Base-by-base conservation (phyloP, 441 rosid species). In the Syzygium syzygioides region DNA sequence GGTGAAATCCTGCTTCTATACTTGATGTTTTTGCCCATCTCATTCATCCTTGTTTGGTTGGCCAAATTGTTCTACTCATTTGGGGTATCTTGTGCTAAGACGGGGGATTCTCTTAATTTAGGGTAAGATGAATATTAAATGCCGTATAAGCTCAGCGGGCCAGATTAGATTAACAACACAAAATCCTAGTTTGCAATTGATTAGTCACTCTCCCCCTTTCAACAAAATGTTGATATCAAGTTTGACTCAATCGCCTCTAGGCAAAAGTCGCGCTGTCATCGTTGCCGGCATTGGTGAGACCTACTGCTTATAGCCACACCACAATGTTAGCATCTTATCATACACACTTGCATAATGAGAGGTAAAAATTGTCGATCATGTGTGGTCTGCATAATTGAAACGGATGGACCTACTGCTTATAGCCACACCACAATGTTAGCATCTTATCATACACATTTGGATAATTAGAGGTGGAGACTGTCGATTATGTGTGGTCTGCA, bases 321-420 rank as follows among this genome's bases (percentile, higher is more conserved):
- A 20, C 8, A 37, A 68, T 20, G 12, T 20, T 45, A 37, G 14
- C 25, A 68, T 34, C 79, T 30, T 15, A 64, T 28, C 66, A 60
- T 62, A n/a, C 68, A 62, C 68, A 3, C 14, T n/a, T 0, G 68
- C 68, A 14, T 62, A 3, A n/a, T 62, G 1, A 0, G 0, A 14
- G 71, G 71, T 62, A 20, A 34, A n/a, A 62, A 9, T 28, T 23
- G 28, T 57, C 5, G 25, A 32, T 9, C 11, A 23, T 18, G 37
- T 32, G 48, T 19, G 45, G 23, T 66, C 20, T n/a, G 60, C 45
- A 66, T 17, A 41, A 66, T 32, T 4, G 79, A 66, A 64, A 34
- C 20, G 4, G 76, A 30, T 30, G 11, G 76, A 17, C 15, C 20
- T 41, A 41, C 45, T 41, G 45, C 45, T 20, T 25, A 23, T 19